These are phyloP conservation scores for Funneliformis geosporum DNA, from an alignment of 192 early-diverging fungal genomes.

Conservation along the genomic window DNA sequence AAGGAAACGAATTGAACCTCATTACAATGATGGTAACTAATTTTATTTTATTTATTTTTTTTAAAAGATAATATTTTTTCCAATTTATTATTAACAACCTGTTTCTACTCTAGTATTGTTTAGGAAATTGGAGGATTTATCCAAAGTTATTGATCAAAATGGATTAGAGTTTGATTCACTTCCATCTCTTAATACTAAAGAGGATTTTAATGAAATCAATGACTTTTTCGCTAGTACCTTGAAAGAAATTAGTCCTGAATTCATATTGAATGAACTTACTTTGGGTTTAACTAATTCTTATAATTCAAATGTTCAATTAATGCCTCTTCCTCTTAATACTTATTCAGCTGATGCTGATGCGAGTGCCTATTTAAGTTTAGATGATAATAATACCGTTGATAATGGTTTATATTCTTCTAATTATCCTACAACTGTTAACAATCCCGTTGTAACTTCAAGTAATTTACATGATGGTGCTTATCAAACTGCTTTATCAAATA, in stretches of 20 bases:
- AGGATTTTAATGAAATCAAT: slow-evolving; percentile 9
- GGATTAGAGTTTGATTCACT: not conserved
- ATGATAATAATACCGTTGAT: not conserved
- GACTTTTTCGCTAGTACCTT: not conserved
- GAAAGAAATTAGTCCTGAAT: not conserved
- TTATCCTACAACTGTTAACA: no score
- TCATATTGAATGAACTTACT: not conserved
- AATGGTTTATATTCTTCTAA: not conserved
- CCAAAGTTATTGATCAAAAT: not conserved
- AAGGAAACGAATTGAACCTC: slow-evolving; percentile 37
- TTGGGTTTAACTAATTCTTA: not conserved
- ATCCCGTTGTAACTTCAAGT: not conserved
- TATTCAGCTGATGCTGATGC: not conserved
- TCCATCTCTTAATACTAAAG: not conserved
- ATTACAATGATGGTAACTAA: slow-evolving; percentile 40
- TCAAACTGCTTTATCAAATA: not conserved
- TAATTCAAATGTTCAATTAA: not conserved
- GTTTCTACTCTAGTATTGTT: not conserved
- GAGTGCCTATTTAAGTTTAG: not conserved
- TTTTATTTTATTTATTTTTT: not conserved
- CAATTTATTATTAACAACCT: not conserved
- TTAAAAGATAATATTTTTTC: not conserved
- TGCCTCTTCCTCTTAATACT: not conserved
- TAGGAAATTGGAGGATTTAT: not conserved
- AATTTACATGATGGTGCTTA: no score